A percentile compares a stretch with the other conserved stretches of the same genome.
Conservation (phyloP, 2,329 filamentous ascomycete species). For the Microdochium paspali region DNA sequence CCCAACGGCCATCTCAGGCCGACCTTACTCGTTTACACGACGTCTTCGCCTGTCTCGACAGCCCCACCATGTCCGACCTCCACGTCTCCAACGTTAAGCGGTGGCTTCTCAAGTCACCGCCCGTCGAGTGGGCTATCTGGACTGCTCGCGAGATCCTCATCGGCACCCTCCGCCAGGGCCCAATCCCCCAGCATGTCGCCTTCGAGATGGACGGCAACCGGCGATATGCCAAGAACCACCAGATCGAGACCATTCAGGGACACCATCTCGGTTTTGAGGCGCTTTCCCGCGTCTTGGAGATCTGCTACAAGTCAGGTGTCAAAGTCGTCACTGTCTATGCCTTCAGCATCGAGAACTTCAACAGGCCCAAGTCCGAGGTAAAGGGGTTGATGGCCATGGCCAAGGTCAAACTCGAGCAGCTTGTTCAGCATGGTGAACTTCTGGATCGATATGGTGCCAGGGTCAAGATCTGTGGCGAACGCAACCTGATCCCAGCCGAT, state of each 20-base stretch:
- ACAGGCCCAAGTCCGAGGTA: conserved; percentile 91
- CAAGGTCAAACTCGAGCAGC: conserved; percentile 85
- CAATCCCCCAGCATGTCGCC: conserved; percentile 90
- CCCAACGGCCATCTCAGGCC: too few species aligned
- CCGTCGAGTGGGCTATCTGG: conserved; percentile 79
- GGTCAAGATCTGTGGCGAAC: conserved; percentile 76
- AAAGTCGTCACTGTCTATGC: conserved; percentile 97
- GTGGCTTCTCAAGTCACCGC: conserved; percentile 82
- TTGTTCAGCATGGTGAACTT: conserved; percentile 87
- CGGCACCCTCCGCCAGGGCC: conserved; percentile 79
- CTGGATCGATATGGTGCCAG: conserved; percentile 87
- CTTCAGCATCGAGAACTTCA: conserved; percentile 99
- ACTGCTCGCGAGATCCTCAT: conserved; percentile 78
- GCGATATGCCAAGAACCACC: conserved; percentile 79
- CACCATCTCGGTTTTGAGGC: conserved; percentile 96
- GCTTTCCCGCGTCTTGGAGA: conserved; percentile 84
- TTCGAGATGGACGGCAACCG: conserved; percentile 99
- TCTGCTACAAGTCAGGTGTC: conserved; percentile 96
- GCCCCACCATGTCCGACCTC: conserved; percentile 39
- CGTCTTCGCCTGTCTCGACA: neutral
- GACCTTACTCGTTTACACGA: neutral
- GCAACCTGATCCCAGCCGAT: conserved; percentile 74
- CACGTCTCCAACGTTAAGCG: conserved; percentile 38
- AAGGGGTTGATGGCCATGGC: conserved; percentile 97
- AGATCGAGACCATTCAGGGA: conserved; percentile 93